Percentiles rank a stretch among this genome's conserved stretches.
Conservation (phyloP, 2,329 filamentous ascomycete species). For the Xylaria sp. region DNA sequence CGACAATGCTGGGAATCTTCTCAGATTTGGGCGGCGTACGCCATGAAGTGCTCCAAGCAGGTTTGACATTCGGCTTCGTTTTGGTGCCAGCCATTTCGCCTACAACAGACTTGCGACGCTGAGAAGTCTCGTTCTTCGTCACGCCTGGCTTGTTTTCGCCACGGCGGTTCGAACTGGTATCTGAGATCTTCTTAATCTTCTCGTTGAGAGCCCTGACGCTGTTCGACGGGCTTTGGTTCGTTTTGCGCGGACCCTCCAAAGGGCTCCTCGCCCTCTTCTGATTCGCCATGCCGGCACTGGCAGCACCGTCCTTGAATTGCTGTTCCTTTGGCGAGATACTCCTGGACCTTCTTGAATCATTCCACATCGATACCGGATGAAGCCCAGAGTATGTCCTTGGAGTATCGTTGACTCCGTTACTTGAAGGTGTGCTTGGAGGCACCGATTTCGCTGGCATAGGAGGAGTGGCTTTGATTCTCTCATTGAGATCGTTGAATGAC, state of each 20-base stretch:
- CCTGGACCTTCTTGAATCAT: slow-evolving; percentile 13
- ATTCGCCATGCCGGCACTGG: slow-evolving; percentile 37
- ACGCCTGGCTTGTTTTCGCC: slow-evolving; percentile 44
- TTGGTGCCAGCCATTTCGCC: slow-evolving; percentile 25
- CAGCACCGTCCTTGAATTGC: slow-evolving; percentile 21
- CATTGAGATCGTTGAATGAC: slow-evolving; percentile 6
- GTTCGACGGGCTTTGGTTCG: slow-evolving; percentile 22
- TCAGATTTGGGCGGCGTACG: slow-evolving; percentile 26
- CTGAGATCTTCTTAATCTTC: slow-evolving; percentile 32
- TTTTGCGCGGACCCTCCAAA: slow-evolving; percentile 21
- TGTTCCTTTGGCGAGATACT: slow-evolving; percentile 23
- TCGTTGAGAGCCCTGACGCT: slow-evolving; percentile 29
- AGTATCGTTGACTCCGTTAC: slow-evolving; percentile 11
- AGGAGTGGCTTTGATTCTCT: slow-evolving; percentile 18
- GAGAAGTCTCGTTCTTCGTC: slow-evolving; percentile 47
- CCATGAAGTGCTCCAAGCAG: slow-evolving; percentile 21
- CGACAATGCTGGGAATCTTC: slow-evolving; percentile 31
- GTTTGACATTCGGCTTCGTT: slow-evolving; percentile 19
- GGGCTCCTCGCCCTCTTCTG: slow-evolving; percentile 44
- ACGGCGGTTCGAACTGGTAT: slow-evolving; percentile 19
- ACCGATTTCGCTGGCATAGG: slow-evolving; percentile 26
- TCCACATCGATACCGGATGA: slow-evolving; percentile 15
- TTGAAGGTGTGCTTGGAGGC: slow-evolving; percentile 20
- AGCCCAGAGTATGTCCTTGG: slow-evolving; percentile 3
- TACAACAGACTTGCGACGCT: slow-evolving; percentile 42